phyloP scores from a whole-genome alignment of 2,329 filamentous ascomycete species.

The Chrysosporium queenslandicum region DNA sequence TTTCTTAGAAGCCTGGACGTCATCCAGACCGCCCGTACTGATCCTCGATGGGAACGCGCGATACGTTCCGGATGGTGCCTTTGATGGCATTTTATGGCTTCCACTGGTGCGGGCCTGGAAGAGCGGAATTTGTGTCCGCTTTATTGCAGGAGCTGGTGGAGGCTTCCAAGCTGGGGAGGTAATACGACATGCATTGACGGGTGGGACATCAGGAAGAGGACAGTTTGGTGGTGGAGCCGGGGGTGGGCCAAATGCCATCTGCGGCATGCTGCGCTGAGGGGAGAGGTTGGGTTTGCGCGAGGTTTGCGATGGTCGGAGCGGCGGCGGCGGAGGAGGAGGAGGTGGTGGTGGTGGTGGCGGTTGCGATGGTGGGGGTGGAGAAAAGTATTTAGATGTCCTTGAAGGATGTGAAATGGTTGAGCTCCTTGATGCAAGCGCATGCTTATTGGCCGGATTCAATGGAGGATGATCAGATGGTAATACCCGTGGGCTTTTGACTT shows the following conservation, averaged over 20 bases:
- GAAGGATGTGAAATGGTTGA: background rate
- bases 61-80: background rate
- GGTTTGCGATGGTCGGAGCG: background rate
- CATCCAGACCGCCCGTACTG: background rate
- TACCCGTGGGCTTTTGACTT: background rate
- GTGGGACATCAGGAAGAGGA: slow-evolving; percentile 22
- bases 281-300: slow-evolving; percentile 8
- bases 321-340: background rate
- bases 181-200: background rate
- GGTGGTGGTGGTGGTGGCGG: background rate
- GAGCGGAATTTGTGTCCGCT: background rate
- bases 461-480: background rate
- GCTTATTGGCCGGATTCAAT: background rate
- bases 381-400: background rate
- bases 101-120: background rate
- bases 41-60: background rate
- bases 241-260: slow-evolving; percentile 21
- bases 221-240: slow-evolving; percentile 22
- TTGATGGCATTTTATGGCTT: background rate
- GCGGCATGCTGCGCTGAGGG: slow-evolving; percentile 18
- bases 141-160: background rate
- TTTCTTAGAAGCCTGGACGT: background rate
- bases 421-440: background rate
- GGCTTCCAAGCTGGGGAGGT: background rate
- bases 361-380: background rate